Evolutionary conservation across 1,284 basidiomycete genomes (phyloP).

Genomic region (Sphagnurus paluster): DNA sequence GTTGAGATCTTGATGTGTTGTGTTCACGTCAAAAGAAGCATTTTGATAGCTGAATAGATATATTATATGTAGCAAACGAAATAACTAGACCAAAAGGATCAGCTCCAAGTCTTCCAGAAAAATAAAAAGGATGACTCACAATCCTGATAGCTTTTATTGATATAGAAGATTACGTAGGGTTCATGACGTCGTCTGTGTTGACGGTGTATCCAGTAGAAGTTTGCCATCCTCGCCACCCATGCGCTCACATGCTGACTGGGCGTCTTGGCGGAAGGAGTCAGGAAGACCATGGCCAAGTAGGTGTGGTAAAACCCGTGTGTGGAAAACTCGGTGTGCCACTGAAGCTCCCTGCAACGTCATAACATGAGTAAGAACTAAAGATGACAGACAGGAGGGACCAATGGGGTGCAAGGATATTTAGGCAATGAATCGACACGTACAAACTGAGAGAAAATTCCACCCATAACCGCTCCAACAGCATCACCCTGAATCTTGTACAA

Average conservation of each 20-base stretch:
- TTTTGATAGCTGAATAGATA: constrained; percentile 11
- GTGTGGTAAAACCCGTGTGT: constrained; percentile 62
- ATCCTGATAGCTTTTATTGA: constrained; percentile 6
- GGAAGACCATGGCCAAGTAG: constrained; percentile 54
- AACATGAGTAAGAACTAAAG: constrained; percentile 3
- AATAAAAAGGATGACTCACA: constrained; percentile 2
- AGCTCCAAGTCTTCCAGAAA: not conserved
- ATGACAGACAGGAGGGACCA: not conserved
- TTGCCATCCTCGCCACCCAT: constrained; percentile 47
- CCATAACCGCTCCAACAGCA: constrained; percentile 72
- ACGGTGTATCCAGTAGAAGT: constrained; percentile 4
- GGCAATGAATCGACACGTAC: constrained; percentile 43
- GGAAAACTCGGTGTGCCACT: constrained; percentile 64
- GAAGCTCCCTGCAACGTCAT: constrained; percentile 50
- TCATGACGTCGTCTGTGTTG: constrained; percentile 2
- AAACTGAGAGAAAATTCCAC: constrained; percentile 76
- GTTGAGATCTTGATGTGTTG: too few species aligned
- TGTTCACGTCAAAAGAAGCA: not conserved
- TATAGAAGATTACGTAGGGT: not conserved
- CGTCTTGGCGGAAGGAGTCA: constrained; percentile 50
- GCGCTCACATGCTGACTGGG: constrained; percentile 38
- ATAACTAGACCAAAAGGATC: constrained; percentile 2
- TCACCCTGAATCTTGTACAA: constrained; percentile 78
- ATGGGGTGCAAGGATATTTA: not conserved
- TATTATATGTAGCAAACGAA: constrained; percentile 11